Evolutionary conservation across 2,329 filamentous ascomycete species (phyloP).

Genomic region (Trichoderma aggressivum): DNA sequence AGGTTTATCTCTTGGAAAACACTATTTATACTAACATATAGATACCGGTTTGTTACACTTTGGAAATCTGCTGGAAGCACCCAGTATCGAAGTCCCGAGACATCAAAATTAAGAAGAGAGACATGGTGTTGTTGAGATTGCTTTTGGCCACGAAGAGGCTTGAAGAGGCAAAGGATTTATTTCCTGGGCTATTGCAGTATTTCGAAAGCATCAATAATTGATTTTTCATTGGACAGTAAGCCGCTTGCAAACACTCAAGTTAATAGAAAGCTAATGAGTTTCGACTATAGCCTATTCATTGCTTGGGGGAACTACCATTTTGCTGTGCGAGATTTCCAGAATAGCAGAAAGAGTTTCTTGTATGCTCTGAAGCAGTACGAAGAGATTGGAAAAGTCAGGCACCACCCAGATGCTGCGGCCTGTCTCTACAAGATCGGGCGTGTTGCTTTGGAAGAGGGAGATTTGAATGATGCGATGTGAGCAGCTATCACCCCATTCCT

Average conservation of each 20-base stretch:
- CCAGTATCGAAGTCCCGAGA: neutral
- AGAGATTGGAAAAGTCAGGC: neutral
- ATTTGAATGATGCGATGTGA: neutral
- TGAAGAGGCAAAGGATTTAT: neutral
- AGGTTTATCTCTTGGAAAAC: no score
- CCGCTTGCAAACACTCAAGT: neutral
- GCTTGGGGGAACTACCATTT: no score
- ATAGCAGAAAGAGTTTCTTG: neutral
- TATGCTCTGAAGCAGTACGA: neutral
- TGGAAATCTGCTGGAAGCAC: neutral
- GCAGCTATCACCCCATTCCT: no score
- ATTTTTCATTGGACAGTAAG: neutral
- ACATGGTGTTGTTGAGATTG: neutral
- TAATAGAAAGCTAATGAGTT: neutral
- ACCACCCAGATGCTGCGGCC: neutral
- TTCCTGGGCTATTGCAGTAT: neutral
- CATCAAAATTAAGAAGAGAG: neutral
- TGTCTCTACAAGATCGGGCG: neutral
- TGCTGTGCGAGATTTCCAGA: no score
- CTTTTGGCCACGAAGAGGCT: neutral
- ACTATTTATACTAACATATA: no score
- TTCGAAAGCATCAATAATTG: neutral
- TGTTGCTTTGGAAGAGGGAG: neutral
- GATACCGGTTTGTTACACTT: no score
- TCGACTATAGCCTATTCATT: neutral